Evolutionary conservation across 176 grass and related monocot species (phyloP).

Genomic region (Secale cereale): DNA sequence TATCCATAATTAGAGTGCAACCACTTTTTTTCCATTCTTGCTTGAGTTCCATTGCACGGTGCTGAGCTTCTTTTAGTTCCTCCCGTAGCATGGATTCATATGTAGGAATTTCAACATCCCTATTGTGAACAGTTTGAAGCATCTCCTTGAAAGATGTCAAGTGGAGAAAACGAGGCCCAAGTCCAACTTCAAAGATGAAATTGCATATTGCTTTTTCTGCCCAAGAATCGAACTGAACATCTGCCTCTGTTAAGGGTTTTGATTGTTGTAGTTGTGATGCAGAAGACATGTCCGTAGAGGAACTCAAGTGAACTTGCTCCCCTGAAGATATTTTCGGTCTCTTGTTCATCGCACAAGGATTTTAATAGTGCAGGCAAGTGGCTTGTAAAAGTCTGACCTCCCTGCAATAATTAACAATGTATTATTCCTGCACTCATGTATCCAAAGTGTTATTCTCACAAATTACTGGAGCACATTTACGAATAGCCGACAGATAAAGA

Average conservation of each 20-base stretch:
- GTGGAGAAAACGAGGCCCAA: constrained; percentile 49
- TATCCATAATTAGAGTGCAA: constrained; percentile 73
- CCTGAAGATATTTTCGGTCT: constrained; percentile 2
- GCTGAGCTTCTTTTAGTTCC: constrained; percentile 52
- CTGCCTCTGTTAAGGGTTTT: constrained; percentile 21
- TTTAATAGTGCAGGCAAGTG: not conserved
- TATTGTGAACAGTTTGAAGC: constrained; percentile 39
- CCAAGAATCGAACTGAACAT: constrained; percentile 25
- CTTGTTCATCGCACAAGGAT: not conserved
- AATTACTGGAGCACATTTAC: not conserved
- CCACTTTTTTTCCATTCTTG: constrained; percentile 56
- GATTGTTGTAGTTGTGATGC: constrained; percentile 4
- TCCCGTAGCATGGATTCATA: constrained; percentile 57
- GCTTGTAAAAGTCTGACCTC: not conserved
- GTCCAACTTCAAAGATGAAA: constrained; percentile 66
- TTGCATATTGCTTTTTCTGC: constrained; percentile 54
- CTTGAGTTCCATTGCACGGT: constrained; percentile 40
- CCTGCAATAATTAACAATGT: not conserved
- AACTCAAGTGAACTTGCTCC: constrained; percentile 30
- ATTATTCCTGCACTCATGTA: constrained; percentile 1
- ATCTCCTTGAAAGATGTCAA: constrained; percentile 59
- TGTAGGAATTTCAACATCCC: constrained; percentile 38
- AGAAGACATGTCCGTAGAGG: constrained; percentile 19
- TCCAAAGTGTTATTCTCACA: not conserved
- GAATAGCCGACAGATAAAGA: not conserved